These are phyloP conservation scores for Acorus calamus DNA, from an alignment of 106 monocot species.

Conservation along the genomic window DNA sequence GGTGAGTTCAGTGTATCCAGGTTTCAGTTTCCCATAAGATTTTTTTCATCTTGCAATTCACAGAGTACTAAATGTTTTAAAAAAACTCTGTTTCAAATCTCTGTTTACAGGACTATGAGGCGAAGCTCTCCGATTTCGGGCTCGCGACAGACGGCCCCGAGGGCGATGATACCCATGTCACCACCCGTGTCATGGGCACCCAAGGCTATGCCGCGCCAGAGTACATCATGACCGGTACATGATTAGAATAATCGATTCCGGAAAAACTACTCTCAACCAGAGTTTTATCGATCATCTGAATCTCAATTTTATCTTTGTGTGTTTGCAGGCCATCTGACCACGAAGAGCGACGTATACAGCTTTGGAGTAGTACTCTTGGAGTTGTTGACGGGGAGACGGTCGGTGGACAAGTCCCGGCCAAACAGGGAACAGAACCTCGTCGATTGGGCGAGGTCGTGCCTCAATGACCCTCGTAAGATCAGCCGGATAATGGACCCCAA, in stretches of 20 bases:
- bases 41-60: not conserved
- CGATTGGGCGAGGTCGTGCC: constrained; percentile 46
- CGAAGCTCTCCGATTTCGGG: constrained; percentile 40
- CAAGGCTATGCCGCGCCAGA: constrained; percentile 43
- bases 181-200: constrained; percentile 46
- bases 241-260: not conserved
- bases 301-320: not conserved
- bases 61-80: not conserved
- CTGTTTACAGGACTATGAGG: constrained; percentile 21
- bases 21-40: not conserved
- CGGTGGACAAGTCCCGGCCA: constrained; percentile 34
- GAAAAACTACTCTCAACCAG: not conserved
- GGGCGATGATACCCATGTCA: constrained; percentile 31
- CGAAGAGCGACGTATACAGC: constrained; percentile 73
- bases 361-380: constrained; percentile 77
- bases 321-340: constrained; percentile 50
- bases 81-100: not conserved
- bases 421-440: constrained; percentile 58
- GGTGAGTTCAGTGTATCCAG: constrained; percentile 1
- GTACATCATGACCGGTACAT: constrained; percentile 43
- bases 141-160: constrained; percentile 39
- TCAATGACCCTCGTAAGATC: constrained; percentile 35
- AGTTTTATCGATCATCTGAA: not conserved
- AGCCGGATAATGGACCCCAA: constrained; percentile 44
- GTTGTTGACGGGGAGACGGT: constrained; percentile 44